phyloP scores from a whole-genome alignment of 106 monocot species.

The Platanthera zijinensis region DNA sequence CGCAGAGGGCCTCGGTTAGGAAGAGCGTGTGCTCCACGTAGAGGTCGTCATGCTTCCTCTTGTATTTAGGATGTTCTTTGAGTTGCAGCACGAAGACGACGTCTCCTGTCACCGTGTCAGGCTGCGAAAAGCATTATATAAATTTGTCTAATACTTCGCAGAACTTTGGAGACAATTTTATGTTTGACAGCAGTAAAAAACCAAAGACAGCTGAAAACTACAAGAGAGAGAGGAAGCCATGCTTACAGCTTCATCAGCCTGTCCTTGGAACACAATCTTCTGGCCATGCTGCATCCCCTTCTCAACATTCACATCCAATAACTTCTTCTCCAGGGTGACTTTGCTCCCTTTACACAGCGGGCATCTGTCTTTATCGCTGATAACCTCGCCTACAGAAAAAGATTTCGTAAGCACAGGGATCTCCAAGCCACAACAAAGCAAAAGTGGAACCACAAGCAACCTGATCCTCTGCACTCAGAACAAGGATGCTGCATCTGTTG shows the following conservation, averaged over 20 bases:
- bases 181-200: not conserved
- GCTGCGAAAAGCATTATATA: conserved; percentile 37
- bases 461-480: conserved; percentile 56
- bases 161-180: not conserved
- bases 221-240: too few species aligned
- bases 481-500: conserved; percentile 81
- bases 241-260: conserved; percentile 90
- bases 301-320: conserved; percentile 78
- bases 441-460: not conserved
- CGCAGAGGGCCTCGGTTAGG: conserved; percentile 62
- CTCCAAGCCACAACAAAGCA: not conserved
- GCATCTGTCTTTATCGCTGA: conserved; percentile 79
- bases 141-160: not conserved
- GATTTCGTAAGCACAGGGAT: not conserved
- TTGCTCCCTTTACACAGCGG: conserved; percentile 61
- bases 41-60: conserved; percentile 44
- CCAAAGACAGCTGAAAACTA: too few species aligned
- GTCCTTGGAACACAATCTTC: conserved; percentile 73
- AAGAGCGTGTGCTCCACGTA: conserved; percentile 49
- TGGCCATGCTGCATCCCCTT: conserved; percentile 89
- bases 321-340: conserved; percentile 73
- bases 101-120: conserved; percentile 72
- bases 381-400: conserved; percentile 46
- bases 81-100: conserved; percentile 68
- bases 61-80: conserved; percentile 69